phyloP scores from a whole-genome alignment of 371 early-diverging fungal species.

The Mucor velutinosus region DNA sequence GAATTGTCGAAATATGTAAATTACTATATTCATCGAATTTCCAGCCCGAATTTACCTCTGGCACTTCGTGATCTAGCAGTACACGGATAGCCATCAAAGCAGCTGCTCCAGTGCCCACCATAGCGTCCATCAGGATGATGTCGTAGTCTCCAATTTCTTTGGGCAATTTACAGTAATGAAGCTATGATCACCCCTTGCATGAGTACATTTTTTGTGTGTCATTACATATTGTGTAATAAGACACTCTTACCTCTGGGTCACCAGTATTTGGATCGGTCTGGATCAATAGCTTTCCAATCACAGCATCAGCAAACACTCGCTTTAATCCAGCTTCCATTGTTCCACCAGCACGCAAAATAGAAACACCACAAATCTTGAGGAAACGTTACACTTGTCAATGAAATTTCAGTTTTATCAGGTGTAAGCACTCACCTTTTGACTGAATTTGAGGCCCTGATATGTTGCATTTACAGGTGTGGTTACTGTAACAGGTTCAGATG shows the following conservation, averaged over 20 bases:
- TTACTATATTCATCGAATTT: not conserved
- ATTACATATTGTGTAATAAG: not conserved
- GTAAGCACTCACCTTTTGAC: conserved; percentile 37
- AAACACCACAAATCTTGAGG: conserved; percentile 74
- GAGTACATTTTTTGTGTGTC: not conserved
- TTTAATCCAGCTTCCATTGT: conserved; percentile 89
- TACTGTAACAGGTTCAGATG: conserved; percentile 51
- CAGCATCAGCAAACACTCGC: conserved; percentile 75
- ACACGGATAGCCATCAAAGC: conserved; percentile 94
- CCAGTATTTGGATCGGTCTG: conserved; percentile 80
- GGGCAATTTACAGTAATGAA: conserved; percentile 82
- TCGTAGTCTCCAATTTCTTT: conserved; percentile 56
- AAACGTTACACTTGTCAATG: not conserved
- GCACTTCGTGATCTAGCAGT: conserved; percentile 84
- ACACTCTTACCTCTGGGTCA: conserved; percentile 66
- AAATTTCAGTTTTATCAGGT: not conserved
- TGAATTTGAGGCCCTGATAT: conserved; percentile 59
- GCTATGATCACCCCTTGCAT: conserved; percentile 22
- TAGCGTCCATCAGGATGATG: conserved; percentile 79
- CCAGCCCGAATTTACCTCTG: conserved; percentile 39
- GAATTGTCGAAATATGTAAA: conserved; percentile 9
- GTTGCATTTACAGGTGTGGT: conserved; percentile 64
- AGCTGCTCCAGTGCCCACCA: conserved; percentile 86
- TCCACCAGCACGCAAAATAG: conserved; percentile 85
- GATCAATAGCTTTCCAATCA: conserved; percentile 88